Evolutionary conservation across 2,329 filamentous ascomycete genomes (phyloP).

Genomic region (Eurotiales sp.): DNA sequence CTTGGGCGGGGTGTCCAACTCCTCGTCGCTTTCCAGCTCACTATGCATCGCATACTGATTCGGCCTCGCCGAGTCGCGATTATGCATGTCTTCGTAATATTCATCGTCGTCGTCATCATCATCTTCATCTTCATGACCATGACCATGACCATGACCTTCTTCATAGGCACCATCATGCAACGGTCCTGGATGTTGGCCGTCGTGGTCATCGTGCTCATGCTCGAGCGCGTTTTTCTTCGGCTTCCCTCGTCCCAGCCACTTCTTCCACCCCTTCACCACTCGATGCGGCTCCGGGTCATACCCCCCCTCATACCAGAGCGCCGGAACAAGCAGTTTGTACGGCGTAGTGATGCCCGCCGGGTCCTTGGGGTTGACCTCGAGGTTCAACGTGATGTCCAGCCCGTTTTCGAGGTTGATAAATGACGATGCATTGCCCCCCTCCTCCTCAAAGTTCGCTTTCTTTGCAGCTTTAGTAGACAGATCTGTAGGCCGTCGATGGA

Average conservation of each 20-base stretch:
- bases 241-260: conserved; percentile 31
- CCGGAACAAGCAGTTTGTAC: conserved; percentile 82
- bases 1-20: conserved; percentile 14
- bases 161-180: neutral
- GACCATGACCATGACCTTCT: conserved; percentile 14
- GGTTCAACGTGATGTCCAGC: conserved; percentile 81
- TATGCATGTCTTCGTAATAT: conserved; percentile 13
- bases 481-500: conserved; percentile 68
- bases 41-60: conserved; percentile 1
- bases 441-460: conserved; percentile 52
- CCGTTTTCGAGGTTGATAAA: conserved; percentile 74
- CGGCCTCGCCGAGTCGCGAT: neutral
- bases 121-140: conserved; percentile 13
- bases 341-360: conserved; percentile 83
- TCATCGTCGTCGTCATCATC: conserved; percentile 19
- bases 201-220: neutral
- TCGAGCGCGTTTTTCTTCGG: conserved; percentile 18
- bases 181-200: neutral
- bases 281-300: conserved; percentile 34
- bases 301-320: conserved; percentile 53
- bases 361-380: conserved; percentile 82
- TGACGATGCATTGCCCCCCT: conserved; percentile 50
- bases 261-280: conserved; percentile 38
- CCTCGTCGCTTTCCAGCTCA: conserved; percentile 15
- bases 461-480: conserved; percentile 60